Conservation (phyloP, 495 filamentous ascomycete species). For the Aspergillus funiculosus region DNA sequence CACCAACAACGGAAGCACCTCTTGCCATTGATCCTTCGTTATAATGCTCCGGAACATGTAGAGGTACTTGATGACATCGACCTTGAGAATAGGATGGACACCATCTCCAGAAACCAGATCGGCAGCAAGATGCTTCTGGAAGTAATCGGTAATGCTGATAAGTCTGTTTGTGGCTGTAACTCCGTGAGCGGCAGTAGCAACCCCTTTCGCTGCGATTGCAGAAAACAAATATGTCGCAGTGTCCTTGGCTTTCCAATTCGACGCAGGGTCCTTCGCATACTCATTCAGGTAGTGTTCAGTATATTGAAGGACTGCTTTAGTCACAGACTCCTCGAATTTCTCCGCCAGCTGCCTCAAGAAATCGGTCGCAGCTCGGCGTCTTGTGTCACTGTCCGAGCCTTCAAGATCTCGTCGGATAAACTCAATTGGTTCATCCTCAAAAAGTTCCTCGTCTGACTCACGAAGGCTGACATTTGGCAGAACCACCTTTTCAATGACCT, state of each 20-base stretch:
- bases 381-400: slow-evolving; percentile 90
- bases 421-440: slow-evolving; percentile 98
- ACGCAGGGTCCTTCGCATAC: slow-evolving; percentile 61
- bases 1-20: slow-evolving; percentile 81
- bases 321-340: slow-evolving; percentile 80
- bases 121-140: slow-evolving; percentile 78
- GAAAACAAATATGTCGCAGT: slow-evolving; percentile 93
- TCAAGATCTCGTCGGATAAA: slow-evolving; percentile 95
- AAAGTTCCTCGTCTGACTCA: slow-evolving; percentile 88
- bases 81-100: slow-evolving; percentile 80
- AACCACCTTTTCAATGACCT: slow-evolving; percentile 92
- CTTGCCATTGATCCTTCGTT: slow-evolving; percentile 79
- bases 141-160: slow-evolving; percentile 86
- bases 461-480: slow-evolving; percentile 86
- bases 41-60: slow-evolving; percentile 91
- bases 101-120: slow-evolving; percentile 65
- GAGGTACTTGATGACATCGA: slow-evolving; percentile 95
- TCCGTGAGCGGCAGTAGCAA: slow-evolving; percentile 75
- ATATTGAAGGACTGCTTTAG: slow-evolving; percentile 72
- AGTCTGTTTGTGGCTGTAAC: slow-evolving; percentile 80
- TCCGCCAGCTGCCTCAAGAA: slow-evolving; percentile 83
- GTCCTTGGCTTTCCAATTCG: slow-evolving; percentile 94
- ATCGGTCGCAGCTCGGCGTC: slow-evolving; percentile 86
- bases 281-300: slow-evolving; percentile 68
- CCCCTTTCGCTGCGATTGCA: slow-evolving; percentile 86